These are phyloP conservation scores for Hymenotorrendiella dingleyae DNA, from an alignment of 2,329 filamentous ascomycete species.

Conservation along the genomic window DNA sequence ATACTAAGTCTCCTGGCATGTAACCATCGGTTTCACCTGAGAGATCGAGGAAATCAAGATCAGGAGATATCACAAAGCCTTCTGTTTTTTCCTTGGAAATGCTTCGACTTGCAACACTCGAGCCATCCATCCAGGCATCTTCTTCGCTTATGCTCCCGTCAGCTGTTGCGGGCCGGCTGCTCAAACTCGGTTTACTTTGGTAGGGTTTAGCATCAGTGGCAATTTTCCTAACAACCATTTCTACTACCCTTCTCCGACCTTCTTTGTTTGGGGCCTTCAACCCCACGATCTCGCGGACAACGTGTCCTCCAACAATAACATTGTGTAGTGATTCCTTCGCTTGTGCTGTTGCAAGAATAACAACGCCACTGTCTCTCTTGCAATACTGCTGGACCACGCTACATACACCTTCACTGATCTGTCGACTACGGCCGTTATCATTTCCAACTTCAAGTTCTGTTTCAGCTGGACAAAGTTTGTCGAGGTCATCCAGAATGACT, in stretches of 20 bases:
- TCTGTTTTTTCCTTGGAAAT: slow-evolving; percentile 37
- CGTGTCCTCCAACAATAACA: slow-evolving; percentile 82
- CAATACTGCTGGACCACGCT: slow-evolving; percentile 81
- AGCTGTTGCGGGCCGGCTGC: slow-evolving; percentile 48
- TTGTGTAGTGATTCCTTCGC: slow-evolving; percentile 90
- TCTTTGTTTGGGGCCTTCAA: slow-evolving; percentile 93
- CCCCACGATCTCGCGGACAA: slow-evolving; percentile 84
- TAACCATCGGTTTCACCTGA: slow-evolving; percentile 95
- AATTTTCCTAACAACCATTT: slow-evolving; percentile 63
- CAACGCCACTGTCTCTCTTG: slow-evolving; percentile 70
- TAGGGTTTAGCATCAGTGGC: slow-evolving; percentile 36
- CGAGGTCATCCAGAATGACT: slow-evolving; percentile 87
- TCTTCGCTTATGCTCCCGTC: slow-evolving; percentile 50
- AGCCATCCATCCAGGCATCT: slow-evolving; percentile 70
- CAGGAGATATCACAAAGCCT: slow-evolving; percentile 67
- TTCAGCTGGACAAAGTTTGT: slow-evolving; percentile 87
- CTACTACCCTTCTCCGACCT: slow-evolving; percentile 73
- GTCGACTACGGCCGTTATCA: slow-evolving; percentile 86
- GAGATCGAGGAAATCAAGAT: slow-evolving; percentile 86
- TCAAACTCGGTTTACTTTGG: slow-evolving; percentile 35
- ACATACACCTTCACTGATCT: slow-evolving; percentile 84
- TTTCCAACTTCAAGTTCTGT: slow-evolving; percentile 91
- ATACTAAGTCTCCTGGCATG: slow-evolving; percentile 88
- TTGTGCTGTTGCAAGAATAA: slow-evolving; percentile 84
- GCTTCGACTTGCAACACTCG: slow-evolving; percentile 48